Percentiles rank a stretch among this genome's conserved stretches.
phyloP scores from a whole-genome alignment of 2,329 filamentous ascomycete species.

The Colletotrichum lindemuthianum region DNA sequence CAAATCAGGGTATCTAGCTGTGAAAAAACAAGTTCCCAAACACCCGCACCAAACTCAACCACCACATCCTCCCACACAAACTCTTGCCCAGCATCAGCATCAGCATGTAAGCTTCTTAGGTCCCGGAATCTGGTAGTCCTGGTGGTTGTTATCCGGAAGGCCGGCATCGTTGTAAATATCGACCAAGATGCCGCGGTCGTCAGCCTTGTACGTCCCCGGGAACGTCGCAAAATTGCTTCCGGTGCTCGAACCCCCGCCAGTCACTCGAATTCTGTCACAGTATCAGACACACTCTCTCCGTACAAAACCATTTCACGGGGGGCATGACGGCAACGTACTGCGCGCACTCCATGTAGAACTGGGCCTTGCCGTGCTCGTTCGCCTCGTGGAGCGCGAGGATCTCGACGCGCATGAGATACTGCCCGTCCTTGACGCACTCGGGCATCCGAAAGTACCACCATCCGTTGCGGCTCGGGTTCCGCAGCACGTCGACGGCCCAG shows the following conservation, averaged over 20 bases:
- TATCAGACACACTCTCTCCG: too few relatives aligned
- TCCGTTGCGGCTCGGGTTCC: conserved; percentile 34
- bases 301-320: conserved; percentile 20
- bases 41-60: too few relatives aligned
- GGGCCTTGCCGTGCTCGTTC: conserved; percentile 33
- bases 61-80: too few relatives aligned
- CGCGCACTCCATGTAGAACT: conserved; percentile 41
- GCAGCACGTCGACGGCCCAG: conserved; percentile 43
- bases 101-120: conserved; percentile 30
- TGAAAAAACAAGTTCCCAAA: too few relatives aligned
- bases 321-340: conserved; percentile 37
- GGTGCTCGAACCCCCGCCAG: conserved; percentile 41
- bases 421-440: conserved; percentile 48
- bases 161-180: conserved; percentile 43
- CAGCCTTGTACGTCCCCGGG: conserved; percentile 48
- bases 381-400: conserved; percentile 53
- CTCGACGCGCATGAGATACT: conserved; percentile 55
- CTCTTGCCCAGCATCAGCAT: neutral
- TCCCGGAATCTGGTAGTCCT: conserved; percentile 49
- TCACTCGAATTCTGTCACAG: conserved; percentile 46
- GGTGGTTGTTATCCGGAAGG: conserved; percentile 38
- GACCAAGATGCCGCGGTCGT: conserved; percentile 47
- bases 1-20: too few relatives aligned
- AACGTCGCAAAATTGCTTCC: conserved; percentile 45
- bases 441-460: conserved; percentile 51